These are phyloP conservation scores for Coix lacrymajobi DNA, from an alignment of 176 grass and related monocot genomes.

Conservation along the genomic window DNA sequence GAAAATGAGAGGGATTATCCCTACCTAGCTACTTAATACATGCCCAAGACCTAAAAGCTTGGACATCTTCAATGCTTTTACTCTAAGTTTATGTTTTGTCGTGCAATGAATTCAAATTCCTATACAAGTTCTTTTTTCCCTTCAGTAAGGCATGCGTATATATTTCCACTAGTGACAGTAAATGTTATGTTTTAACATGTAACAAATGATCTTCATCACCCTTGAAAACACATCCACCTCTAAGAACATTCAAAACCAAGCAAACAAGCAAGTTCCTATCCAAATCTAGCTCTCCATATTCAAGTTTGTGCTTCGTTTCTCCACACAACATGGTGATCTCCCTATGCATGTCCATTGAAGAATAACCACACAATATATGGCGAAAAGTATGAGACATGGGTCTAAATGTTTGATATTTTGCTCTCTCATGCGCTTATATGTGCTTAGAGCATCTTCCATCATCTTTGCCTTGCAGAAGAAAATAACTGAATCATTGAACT, in stretches of 20 bases:
- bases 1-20: background rate
- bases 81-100: constrained; percentile 67
- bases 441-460: constrained; percentile 77
- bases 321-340: constrained; percentile 77
- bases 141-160: constrained; percentile 60
- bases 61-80: constrained; percentile 70
- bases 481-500: constrained; percentile 76
- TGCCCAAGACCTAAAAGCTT: constrained; percentile 68
- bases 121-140: constrained; percentile 65
- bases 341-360: constrained; percentile 56
- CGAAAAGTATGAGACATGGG: constrained; percentile 60
- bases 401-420: constrained; percentile 60
- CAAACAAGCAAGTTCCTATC: constrained; percentile 66
- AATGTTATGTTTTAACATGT: constrained; percentile 60
- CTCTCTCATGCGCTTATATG: constrained; percentile 75
- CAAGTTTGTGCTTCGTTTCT: constrained; percentile 69
- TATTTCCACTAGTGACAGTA: constrained; percentile 77
- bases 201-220: constrained; percentile 65
- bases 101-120: constrained; percentile 58
- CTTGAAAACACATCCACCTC: constrained; percentile 79
- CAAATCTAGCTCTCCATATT: constrained; percentile 36
- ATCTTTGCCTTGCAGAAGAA: constrained; percentile 93
- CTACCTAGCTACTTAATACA: constrained; percentile 37
- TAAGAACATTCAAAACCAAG: constrained; percentile 72
- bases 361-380: constrained; percentile 67